A percentile compares a stretch with the other conserved stretches of the same genome.
Conservation (phyloP, 768 basidiomycete genomes). For the Gloeophyllum trabeum region DNA sequence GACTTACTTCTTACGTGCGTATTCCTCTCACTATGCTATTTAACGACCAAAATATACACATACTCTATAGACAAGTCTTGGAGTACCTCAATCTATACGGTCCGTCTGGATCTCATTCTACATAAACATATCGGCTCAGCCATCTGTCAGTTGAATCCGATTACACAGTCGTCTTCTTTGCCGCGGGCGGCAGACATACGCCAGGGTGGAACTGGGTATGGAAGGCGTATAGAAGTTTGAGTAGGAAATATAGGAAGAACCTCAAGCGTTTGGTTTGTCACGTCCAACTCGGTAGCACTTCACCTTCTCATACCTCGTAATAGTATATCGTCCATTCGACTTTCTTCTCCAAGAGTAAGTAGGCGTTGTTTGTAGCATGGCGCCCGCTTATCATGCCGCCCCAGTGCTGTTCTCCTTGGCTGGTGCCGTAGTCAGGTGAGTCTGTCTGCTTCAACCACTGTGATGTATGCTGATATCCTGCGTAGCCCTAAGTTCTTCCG, state of each 20-base stretch:
- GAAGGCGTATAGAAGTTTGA: constrained; percentile 78
- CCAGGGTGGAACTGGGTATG: constrained; percentile 89
- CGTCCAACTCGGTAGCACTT: neutral
- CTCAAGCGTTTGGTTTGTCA: constrained; percentile 63
- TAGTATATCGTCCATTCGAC: constrained; percentile 84
- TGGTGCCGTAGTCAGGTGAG: constrained; percentile 78
- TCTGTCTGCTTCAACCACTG: neutral
- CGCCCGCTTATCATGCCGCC: constrained; percentile 5
- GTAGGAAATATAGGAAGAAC: constrained; percentile 80
- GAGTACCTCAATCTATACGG: constrained; percentile 76
- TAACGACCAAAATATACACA: constrained; percentile 5
- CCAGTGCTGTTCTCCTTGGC: constrained; percentile 84
- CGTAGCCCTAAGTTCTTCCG: constrained; percentile 81
- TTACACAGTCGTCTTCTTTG: constrained; percentile 82
- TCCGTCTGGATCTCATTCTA: constrained; percentile 18
- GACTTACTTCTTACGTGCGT: constrained; percentile 66
- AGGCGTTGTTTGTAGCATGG: neutral
- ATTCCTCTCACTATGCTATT: constrained; percentile 7
- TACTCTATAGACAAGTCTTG: constrained; percentile 48
- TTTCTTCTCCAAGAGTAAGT: constrained; percentile 78
- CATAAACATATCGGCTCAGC: neutral
- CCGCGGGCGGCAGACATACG: constrained; percentile 62
- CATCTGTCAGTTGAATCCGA: constrained; percentile 66
- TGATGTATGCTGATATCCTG: neutral
- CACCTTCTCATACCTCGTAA: neutral